Base-by-base conservation (phyloP, 306 rosid species). In the Arachis stenosperma region DNA sequence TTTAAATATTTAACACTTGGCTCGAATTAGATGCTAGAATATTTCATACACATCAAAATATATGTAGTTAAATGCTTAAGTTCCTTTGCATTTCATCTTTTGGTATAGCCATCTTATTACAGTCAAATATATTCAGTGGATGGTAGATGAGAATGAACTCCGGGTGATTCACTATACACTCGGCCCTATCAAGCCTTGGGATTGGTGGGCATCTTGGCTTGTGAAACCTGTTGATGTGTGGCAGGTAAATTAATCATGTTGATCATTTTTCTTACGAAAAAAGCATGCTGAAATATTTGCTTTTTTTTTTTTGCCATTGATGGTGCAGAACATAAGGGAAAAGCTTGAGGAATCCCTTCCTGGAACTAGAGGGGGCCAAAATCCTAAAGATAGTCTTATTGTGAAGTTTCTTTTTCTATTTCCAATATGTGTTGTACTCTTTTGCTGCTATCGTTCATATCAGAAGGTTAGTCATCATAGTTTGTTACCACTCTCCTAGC, bases 171-270 rank as follows among this genome's bases (percentile, higher is more conserved):
- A 90, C 81, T 93, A 90, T 75, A 93, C 95, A 6, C 92, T 95
- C 1, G 99, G 99, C 37, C 99, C 99, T 67, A 93, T 94, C 61
- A 94, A 94, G 80, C 99, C 99, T 76, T 94, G 99, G 99, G 99
- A 94, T 83, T 95, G 99, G 99, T 93, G 96, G 97, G 87, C 96
- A 57, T 87, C 93, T 66, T 93, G 98, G 96, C 91, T 95, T 70
- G 79, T 95, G 89, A 95, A 95, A 75, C 99, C 98, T 39, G 96
- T 95, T 66, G 99, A 91, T 86, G 91, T 87, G 61, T 94, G 99
- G 99, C 97, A 91, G 99, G 99, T 94, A 85, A 62, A 71, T 77
- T 61, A 67, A 27, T 55, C 67, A 30, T 71, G 37, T 37, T 15
- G 6, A 43, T 37, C 8, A 70, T 65, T 65, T 65, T 77, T 41